A percentile compares a stretch with the other conserved stretches of the same genome.
phyloP scores from a whole-genome alignment of 768 basidiomycete genomes.

The Coprinellus micaceus region DNA sequence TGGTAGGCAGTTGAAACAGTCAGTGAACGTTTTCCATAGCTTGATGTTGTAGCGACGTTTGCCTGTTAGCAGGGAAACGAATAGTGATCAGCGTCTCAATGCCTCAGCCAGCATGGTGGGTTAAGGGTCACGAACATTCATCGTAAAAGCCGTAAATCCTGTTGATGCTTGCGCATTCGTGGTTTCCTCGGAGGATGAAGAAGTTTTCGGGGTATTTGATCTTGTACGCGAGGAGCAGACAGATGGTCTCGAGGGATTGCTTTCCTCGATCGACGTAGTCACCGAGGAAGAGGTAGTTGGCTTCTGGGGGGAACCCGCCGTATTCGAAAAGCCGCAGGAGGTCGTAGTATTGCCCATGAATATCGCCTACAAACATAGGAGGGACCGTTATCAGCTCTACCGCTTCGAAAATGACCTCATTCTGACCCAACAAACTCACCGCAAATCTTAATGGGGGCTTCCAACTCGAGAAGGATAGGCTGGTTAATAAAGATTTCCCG shows the following conservation, averaged over 20 bases:
- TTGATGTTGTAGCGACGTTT: slow-evolving; percentile 99
- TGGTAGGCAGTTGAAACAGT: slow-evolving; percentile 99
- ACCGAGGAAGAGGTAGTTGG: slow-evolving; percentile 99
- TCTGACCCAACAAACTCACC: slow-evolving; percentile 51
- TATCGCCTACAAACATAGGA: slow-evolving; percentile 67
- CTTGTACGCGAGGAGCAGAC: slow-evolving; percentile 98
- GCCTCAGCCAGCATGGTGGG: slow-evolving; percentile 5
- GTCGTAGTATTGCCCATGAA: slow-evolving; percentile 99
- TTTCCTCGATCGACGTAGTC: slow-evolving; percentile 99
- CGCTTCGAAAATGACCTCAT: slow-evolving; percentile 7
- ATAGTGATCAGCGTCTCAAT: neutral
- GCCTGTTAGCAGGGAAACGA: slow-evolving; percentile 49
- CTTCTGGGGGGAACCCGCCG: slow-evolving; percentile 98
- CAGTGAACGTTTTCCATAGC: slow-evolving; percentile 99
- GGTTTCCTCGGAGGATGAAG: slow-evolving; percentile 98
- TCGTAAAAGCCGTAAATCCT: slow-evolving; percentile 99
- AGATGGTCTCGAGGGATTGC: slow-evolving; percentile 99
- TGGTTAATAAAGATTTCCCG: slow-evolving; percentile 99
- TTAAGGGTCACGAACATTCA: slow-evolving; percentile 70
- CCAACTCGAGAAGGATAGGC: slow-evolving; percentile 94
- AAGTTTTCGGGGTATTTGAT: slow-evolving; percentile 99
- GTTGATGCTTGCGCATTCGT: slow-evolving; percentile 99
- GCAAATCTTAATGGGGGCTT: slow-evolving; percentile 99
- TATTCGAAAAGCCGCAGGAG: slow-evolving; percentile 97
- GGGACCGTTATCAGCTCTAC: slow-evolving; percentile 7